phyloP scores from a whole-genome alignment of 352 stramenopile genomes.

The Saprolegnia diclina region DNA sequence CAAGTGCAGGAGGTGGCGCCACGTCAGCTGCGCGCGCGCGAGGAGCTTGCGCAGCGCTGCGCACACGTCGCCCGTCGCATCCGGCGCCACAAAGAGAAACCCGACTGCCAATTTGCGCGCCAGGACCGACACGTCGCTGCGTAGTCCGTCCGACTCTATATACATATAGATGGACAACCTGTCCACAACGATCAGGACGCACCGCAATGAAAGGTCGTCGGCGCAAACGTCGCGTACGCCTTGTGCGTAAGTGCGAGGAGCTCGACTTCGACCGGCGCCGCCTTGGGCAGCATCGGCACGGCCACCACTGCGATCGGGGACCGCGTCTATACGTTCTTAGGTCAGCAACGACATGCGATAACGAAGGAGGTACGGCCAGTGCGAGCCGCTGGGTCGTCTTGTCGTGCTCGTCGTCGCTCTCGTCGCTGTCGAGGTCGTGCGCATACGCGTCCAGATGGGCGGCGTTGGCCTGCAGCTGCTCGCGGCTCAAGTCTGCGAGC shows the following conservation, averaged over 20 bases:
- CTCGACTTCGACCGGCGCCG: slow-evolving; percentile 70
- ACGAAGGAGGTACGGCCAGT: slow-evolving; percentile 33
- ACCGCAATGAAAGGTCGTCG: not conserved
- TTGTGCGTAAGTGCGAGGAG: slow-evolving; percentile 64
- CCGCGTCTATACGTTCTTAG: slow-evolving; percentile 19
- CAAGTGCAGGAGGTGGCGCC: slow-evolving; percentile 58
- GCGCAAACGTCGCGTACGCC: slow-evolving; percentile 3
- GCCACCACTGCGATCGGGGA: slow-evolving; percentile 55
- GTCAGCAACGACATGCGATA: not conserved
- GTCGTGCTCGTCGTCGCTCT: slow-evolving; percentile 71
- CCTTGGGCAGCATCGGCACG: slow-evolving; percentile 58
- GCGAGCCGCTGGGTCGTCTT: slow-evolving; percentile 38
- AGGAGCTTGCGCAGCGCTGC: not conserved
- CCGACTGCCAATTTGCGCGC: not conserved
- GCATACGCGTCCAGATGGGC: slow-evolving; percentile 52
- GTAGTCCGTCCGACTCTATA: not conserved
- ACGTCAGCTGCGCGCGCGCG: slow-evolving; percentile 39
- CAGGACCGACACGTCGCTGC: slow-evolving; percentile 8
- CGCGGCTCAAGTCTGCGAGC: slow-evolving; percentile 24
- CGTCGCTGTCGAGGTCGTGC: slow-evolving; percentile 51
- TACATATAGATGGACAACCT: too few relatives aligned
- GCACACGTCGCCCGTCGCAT: not conserved
- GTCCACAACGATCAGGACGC: too few relatives aligned
- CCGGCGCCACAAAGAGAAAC: slow-evolving; percentile 1
- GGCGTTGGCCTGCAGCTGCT: slow-evolving; percentile 42